Percentiles rank a stretch among this genome's conserved stretches.
Evolutionary conservation across 169 alveolate genomes (phyloP).

Genomic region (Toxoplasma gondii): DNA sequence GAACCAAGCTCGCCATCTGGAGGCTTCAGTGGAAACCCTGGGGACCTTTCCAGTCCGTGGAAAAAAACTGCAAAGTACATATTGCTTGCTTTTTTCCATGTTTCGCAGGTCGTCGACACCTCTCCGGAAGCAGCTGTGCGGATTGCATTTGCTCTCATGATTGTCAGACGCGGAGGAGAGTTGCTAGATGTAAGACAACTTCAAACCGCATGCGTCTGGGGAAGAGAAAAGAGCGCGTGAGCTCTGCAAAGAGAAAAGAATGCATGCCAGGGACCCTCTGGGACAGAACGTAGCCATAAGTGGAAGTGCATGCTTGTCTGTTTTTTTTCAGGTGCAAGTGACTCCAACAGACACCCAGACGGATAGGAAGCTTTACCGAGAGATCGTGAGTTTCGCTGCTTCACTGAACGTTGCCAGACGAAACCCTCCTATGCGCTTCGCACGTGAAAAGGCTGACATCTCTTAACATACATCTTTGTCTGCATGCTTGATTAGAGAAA

Average conservation of each 20-base stretch:
- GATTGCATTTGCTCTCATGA: slow-evolving; percentile 19
- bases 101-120: background rate
- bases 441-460: too few relatives aligned
- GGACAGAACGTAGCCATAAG: too few relatives aligned
- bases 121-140: slow-evolving; percentile 17
- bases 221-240: too few relatives aligned
- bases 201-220: too few relatives aligned
- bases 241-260: too few relatives aligned
- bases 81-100: background rate
- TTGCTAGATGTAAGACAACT: background rate
- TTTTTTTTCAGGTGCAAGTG: background rate
- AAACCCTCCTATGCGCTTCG: too few relatives aligned
- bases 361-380: background rate
- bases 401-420: background rate
- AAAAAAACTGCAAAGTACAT: background rate
- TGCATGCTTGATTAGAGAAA: too few relatives aligned
- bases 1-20: too few relatives aligned
- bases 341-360: slow-evolving; percentile 9
- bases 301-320: too few relatives aligned
- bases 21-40: too few relatives aligned
- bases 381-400: background rate
- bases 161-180: background rate
- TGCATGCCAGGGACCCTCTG: too few relatives aligned
- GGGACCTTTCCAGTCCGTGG: background rate
- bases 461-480: too few relatives aligned